These are phyloP conservation scores for Rosellinia necatrix DNA, from an alignment of 2,329 filamentous ascomycete genomes.

Conservation along the genomic window DNA sequence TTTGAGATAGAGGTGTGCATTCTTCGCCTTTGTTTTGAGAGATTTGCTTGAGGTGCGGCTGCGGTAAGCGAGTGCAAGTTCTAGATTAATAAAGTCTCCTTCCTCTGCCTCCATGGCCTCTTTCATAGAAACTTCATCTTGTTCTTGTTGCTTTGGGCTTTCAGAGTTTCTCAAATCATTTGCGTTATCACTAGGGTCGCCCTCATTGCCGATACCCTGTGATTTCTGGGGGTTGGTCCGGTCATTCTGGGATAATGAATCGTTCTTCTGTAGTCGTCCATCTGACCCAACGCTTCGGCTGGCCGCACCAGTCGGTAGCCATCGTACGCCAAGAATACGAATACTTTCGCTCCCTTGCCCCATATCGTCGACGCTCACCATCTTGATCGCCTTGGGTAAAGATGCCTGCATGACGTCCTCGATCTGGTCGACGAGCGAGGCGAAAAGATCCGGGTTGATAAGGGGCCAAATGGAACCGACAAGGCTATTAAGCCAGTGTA, in stretches of 20 bases:
- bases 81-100: conserved; percentile 77
- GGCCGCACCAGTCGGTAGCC: conserved; percentile 73
- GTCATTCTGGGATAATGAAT: conserved; percentile 52
- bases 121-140: conserved; percentile 45
- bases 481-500: conserved; percentile 73
- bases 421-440: conserved; percentile 69
- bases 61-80: conserved; percentile 75
- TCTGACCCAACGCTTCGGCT: conserved; percentile 62
- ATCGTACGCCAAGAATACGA: conserved; percentile 71
- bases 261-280: conserved; percentile 57
- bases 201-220: conserved; percentile 40
- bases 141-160: conserved; percentile 42
- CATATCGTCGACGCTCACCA: conserved; percentile 77
- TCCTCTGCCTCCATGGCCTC: conserved; percentile 77
- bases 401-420: conserved; percentile 83
- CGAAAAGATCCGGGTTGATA: conserved; percentile 76
- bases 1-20: conserved; percentile 72
- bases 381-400: conserved; percentile 69
- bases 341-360: conserved; percentile 75
- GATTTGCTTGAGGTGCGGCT: conserved; percentile 64
- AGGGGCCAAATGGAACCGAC: conserved; percentile 73
- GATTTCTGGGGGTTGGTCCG: conserved; percentile 49
- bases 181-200: conserved; percentile 39
- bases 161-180: conserved; percentile 34
- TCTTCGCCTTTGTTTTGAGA: conserved; percentile 67